A percentile compares a stretch with the other conserved stretches of the same genome.
These are phyloP conservation scores for Neospora caninum DNA, from an alignment of 169 alveolate genomes.

Conservation along the genomic window DNA sequence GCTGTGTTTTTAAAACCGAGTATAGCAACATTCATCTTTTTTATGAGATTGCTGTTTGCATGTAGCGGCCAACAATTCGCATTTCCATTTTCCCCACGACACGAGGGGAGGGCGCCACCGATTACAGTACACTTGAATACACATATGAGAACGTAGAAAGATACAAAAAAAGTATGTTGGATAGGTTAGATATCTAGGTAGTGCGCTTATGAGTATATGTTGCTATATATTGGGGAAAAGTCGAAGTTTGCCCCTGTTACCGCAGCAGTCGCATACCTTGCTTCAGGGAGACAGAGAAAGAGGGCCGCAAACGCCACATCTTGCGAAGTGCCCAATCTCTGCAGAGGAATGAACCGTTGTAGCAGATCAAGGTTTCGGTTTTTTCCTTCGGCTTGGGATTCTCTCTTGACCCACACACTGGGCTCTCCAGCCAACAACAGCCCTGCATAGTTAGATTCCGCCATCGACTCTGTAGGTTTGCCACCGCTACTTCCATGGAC, in stretches of 20 bases:
- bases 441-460: neutral
- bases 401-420: neutral
- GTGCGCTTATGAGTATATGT: too few species aligned
- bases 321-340: conserved; percentile 38
- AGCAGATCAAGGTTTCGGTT: neutral
- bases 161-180: too few species aligned
- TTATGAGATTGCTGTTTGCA: too few species aligned
- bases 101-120: too few species aligned
- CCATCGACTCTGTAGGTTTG: neutral
- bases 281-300: conserved; percentile 60
- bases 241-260: too few species aligned
- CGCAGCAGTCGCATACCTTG: conserved; percentile 18
- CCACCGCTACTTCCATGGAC: neutral
- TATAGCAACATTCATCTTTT: too few species aligned
- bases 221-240: too few species aligned
- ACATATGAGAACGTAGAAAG: too few species aligned
- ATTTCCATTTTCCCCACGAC: too few species aligned
- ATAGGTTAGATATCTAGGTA: neutral
- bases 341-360: conserved; percentile 38
- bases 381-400: neutral
- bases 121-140: too few species aligned
- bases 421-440: neutral
- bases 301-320: conserved; percentile 49
- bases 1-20: too few species aligned
- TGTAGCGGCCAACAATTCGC: too few species aligned